Base-by-base conservation (phyloP, 768 basidiomycete genomes). In the Psilocybe tampanensis region DNA sequence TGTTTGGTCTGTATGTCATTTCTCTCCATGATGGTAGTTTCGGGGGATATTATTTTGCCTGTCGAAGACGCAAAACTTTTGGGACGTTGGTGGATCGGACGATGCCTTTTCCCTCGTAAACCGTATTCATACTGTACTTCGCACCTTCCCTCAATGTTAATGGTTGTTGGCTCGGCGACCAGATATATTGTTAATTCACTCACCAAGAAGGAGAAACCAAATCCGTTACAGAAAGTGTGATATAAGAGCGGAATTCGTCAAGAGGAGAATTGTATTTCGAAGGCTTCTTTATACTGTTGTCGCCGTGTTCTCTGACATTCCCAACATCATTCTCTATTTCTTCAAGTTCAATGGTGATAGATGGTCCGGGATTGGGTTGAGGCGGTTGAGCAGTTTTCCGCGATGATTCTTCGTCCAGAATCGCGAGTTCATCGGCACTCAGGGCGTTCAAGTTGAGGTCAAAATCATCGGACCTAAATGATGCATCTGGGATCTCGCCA, bases 101-200 rank as follows among this genome's bases (percentile, higher is more conserved):
- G 76, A 43, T 76, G 71, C 19, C 88, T 77, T 56, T 72, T 74
- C 57, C 88, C 86, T 26, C 83, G 81, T 39, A 92, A 74, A 2
- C 88, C 83, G 64, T 92, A 92, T 61, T 92, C 89, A 66, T 83
- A 85, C 66, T 91, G 89, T 6, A 90, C 80, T 65, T 91, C 90
- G 64, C 90, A 92, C 90, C 90, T 91, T 64, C 0, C 17, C 13
- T 56, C 11, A 23, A 29, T 39, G 4, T 60, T 24, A 59, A 53
- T n/a, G 17, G 18, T 15, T 8, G n/a, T 32, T 29, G 4, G 7
- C 2, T 5, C n/a, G 4, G 39, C 47, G 2, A 36, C 11, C 24
- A 22, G 6, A 48, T 33, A 19, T n/a, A n/a, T n/a, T n/a, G 21
- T 15, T 3, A 22, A 53, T 21, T 29, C 32, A 69, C 77, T 55